These are phyloP conservation scores for Dactylorhiza incarnata DNA, from an alignment of 106 monocot genomes.

Conservation along the genomic window DNA sequence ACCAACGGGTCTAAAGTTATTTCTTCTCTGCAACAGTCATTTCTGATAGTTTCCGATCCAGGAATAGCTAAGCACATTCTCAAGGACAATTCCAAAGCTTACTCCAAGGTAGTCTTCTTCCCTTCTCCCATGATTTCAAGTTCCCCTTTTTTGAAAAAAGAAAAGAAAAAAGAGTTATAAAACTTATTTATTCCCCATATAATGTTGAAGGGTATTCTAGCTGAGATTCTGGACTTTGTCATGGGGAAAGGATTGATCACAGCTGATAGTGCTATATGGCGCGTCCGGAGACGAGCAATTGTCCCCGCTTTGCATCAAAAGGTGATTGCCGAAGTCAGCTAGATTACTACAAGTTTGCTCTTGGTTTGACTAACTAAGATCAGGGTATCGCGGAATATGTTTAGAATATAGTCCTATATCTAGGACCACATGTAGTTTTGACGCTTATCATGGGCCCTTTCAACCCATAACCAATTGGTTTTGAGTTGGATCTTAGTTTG, in stretches of 20 bases:
- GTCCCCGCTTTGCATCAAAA: conserved; percentile 95
- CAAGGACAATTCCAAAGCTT: conserved; percentile 80
- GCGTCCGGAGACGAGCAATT: conserved; percentile 68
- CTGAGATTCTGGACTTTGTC: conserved; percentile 91
- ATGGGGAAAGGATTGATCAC: conserved; percentile 98
- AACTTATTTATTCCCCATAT: conserved; percentile 2
- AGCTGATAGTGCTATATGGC: conserved; percentile 86
- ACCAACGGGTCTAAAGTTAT: background rate
- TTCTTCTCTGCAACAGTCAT: conserved; percentile 42
- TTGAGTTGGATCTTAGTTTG: too few relatives aligned
- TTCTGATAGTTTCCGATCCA: conserved; percentile 90
- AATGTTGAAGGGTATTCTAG: conserved; percentile 68
- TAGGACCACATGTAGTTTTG: too few relatives aligned
- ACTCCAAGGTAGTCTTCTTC: conserved; percentile 64
- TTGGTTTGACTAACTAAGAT: background rate
- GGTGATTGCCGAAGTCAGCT: conserved; percentile 17
- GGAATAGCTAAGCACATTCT: conserved; percentile 81
- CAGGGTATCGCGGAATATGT: background rate
- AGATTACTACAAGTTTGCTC: background rate
- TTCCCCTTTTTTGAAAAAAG: background rate
- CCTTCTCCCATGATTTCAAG: background rate
- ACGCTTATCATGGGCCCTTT: too few relatives aligned
- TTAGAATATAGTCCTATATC: too few relatives aligned
- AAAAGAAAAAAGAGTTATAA: background rate
- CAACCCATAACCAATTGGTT: too few relatives aligned